Evolutionary conservation across 1,284 basidiomycete genomes (phyloP), one percentile per base, ranked within the genome.

Genomic region (Apiotrichum mycotoxinovorans): DNA sequence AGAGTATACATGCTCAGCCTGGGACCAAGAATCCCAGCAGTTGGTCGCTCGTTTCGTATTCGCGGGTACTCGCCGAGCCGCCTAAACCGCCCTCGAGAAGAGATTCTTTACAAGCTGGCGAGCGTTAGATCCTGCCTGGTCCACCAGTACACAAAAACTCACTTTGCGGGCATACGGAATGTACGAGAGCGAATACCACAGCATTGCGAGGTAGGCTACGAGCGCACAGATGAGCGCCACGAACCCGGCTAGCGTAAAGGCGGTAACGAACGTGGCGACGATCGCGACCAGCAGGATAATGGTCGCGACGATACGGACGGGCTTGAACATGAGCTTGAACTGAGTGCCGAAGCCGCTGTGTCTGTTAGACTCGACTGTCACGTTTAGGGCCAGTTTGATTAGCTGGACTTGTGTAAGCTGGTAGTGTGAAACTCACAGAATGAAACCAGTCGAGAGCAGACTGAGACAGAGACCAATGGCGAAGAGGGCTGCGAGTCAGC

Each of bases 261-360:
- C 91, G 33, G 83, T 84, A 34, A 93, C 83, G 59, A 93, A 90
- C 45, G 89, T 85, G 62, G 92, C 81, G 17, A 75, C 85, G 65
- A 93, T 88, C 20, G 86, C 85, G 2, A 75, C 85, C 3, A 96
- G 71, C 76, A 96, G 85, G 35, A 94, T 71, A 56, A 92, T 73
- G 0, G 90, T 86, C 0, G 93, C 92, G 14, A 89, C 78, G n/a
- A 95, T 78, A 54, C 92, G 87, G 23, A 94, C 84, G 49, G 89
- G 87, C 75, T 93, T 91, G 82, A 95, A 95, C 91, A 94, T 94
- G 63, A 89, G 80, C 76, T 90, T 88, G 41, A 88, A 58, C 73
- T 94, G 91, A 63, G 83, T 87, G 61, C 78, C 74, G 77, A 93
- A 94, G 84, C 92, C 74, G 50, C 72, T 74, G 52, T 22, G 23